A percentile compares a stretch with the other conserved stretches of the same genome.
phyloP scores from a whole-genome alignment of 305 asterid species.

The Fraxinus albicans region DNA sequence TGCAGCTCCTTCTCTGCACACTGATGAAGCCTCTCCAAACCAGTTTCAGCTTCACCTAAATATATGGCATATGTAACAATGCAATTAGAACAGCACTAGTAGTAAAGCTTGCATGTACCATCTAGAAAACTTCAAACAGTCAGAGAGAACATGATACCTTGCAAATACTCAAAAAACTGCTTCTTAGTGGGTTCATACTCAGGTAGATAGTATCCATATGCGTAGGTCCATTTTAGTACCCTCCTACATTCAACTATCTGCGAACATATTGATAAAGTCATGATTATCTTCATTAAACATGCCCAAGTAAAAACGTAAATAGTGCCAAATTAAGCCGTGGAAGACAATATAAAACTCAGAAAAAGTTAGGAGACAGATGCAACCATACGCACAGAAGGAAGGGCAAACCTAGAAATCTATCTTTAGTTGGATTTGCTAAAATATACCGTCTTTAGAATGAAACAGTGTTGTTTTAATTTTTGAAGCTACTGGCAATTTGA shows the following conservation, averaged over 20 bases:
- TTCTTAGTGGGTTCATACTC: slow-evolving; percentile 58
- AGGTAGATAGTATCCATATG: slow-evolving; percentile 81
- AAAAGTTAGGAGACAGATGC: not conserved
- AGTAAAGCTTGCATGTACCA: not conserved
- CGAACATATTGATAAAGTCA: slow-evolving; percentile 22
- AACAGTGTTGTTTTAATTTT: not conserved
- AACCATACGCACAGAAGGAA: not conserved
- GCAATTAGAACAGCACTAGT: slow-evolving; percentile 14
- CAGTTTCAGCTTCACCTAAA: slow-evolving; percentile 90
- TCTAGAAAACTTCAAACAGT: slow-evolving; percentile 12
- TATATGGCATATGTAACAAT: not conserved
- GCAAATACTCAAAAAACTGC: slow-evolving; percentile 81
- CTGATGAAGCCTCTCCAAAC: slow-evolving; percentile 92
- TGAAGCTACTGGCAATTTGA: not conserved
- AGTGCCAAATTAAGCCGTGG: not conserved
- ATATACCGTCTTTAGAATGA: not conserved
- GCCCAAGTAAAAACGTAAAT: slow-evolving; percentile 12
- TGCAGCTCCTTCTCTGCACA: slow-evolving; percentile 85
- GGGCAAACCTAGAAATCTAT: not conserved
- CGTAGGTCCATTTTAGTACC: slow-evolving; percentile 91
- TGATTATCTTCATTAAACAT: slow-evolving; percentile 10
- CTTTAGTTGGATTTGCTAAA: not conserved
- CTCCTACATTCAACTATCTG: slow-evolving; percentile 96
- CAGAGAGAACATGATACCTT: slow-evolving; percentile 53
- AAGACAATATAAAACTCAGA: not conserved